These are phyloP conservation scores for Drechmeria coniospora DNA, from an alignment of 2,329 filamentous ascomycete species.

Conservation along the genomic window DNA sequence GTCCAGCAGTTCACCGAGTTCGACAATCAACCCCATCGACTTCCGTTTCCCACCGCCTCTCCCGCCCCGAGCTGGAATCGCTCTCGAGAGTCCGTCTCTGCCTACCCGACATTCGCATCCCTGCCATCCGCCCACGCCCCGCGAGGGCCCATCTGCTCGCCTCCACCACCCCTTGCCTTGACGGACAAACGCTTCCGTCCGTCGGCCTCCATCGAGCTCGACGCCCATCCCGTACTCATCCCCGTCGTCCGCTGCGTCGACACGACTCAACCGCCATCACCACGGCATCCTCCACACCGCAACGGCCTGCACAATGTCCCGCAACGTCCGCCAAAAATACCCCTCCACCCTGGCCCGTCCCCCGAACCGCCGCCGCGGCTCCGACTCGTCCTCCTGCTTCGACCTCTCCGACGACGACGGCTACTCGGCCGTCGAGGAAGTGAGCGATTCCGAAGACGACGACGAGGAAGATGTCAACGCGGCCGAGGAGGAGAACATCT, in stretches of 20 bases:
- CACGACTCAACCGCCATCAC: conserved; percentile 1
- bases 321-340: conserved; percentile 35
- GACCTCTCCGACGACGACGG: conserved; percentile 55
- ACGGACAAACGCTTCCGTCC: too few species aligned
- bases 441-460: conserved; percentile 62
- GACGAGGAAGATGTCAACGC: conserved; percentile 66
- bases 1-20: conserved; percentile 77
- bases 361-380: conserved; percentile 33
- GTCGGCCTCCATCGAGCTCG: too few species aligned
- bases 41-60: conserved; percentile 48
- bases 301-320: conserved; percentile 25
- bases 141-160: conserved; percentile 11
- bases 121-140: conserved; percentile 13
- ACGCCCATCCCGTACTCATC: too few species aligned
- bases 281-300: not conserved
- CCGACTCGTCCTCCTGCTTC: conserved; percentile 37
- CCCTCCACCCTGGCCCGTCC: conserved; percentile 27
- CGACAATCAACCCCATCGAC: conserved; percentile 38
- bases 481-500: conserved; percentile 63
- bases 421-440: conserved; percentile 64
- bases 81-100: conserved; percentile 22
- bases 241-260: too few species aligned
- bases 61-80: conserved; percentile 22
- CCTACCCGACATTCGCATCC: too few species aligned
- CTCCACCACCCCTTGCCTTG: conserved; percentile 1